Base-by-base conservation (phyloP, 1,139 yeast species). In the Geotrichum reessii region DNA sequence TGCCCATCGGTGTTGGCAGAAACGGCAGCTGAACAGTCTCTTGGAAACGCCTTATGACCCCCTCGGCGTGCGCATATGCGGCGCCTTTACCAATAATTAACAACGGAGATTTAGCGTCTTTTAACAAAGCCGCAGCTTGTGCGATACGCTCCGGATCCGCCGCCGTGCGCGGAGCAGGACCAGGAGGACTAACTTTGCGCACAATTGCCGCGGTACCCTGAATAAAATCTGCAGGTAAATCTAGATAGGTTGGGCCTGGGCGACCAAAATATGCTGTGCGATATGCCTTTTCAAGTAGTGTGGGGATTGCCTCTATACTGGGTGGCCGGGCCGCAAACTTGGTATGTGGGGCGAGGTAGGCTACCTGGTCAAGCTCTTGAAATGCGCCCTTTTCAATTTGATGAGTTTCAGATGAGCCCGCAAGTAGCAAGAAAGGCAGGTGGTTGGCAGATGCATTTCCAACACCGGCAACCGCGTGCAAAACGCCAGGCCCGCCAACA, bases 1-100 rank as follows among this genome's bases (percentile, higher is more conserved):
- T 84, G 0, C 86, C 89, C 89, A 84, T 84, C 1, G 89, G 88
- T 0, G 89, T 84, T 12, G 89, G 87, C 55, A 84, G 66, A 63
- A 84, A 84, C 1, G 86, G 81, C 1, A 83, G 58, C 14, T 73
- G 66, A 52, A 81, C 78, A 1, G 58, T 47, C 6, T 67, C 58
- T 22, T 83, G 75, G 54, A 84, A 74, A 1, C 64, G 51, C 1
- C 79, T 69, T 9, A 84, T 62, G 1, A 70, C 68, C 0, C 51
- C 47, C 8, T 80, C 78, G 1, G 80, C 78, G 52, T 73, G 69
- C 1, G 75, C 73, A 58, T 77, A 78, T 0, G 84, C 80, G 1
- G 84, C 78, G 2, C 88, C 88, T 67, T 84, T 84, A 3, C 89
- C 89, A n/a, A 84, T 67, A 14, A 84, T 76, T 11, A 84, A 71